A percentile compares a stretch with the other conserved stretches of the same genome.
These are phyloP conservation scores for Globisporangium ultimum DNA, from an alignment of 352 stramenopile genomes.

Conservation along the genomic window DNA sequence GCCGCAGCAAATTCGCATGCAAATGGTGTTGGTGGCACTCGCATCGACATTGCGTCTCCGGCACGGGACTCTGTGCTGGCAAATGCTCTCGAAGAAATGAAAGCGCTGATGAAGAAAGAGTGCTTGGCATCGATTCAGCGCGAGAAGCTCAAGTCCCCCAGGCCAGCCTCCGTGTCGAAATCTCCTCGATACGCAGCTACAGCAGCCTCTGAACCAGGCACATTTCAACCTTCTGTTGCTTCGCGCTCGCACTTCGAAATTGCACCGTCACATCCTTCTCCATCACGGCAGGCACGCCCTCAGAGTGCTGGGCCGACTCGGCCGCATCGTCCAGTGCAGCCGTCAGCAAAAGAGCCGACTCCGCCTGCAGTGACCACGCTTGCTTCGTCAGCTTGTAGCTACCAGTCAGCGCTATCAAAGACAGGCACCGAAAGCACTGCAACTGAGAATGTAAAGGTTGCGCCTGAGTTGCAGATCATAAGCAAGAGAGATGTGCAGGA, in stretches of 20 bases:
- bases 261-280: constrained; percentile 1
- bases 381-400: not conserved
- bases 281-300: not conserved
- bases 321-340: not conserved
- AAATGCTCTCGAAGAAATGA: constrained; percentile 39
- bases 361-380: too few relatives aligned
- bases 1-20: constrained; percentile 8
- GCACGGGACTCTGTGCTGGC: constrained; percentile 22
- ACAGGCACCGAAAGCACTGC: too few relatives aligned
- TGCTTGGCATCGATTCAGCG: constrained; percentile 23
- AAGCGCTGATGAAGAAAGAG: constrained; percentile 26
- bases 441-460: too few relatives aligned
- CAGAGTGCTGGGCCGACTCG: constrained; percentile 16
- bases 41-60: constrained; percentile 14
- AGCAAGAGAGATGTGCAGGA: too few relatives aligned
- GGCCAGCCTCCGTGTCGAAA: not conserved
- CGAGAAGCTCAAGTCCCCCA: constrained; percentile 26
- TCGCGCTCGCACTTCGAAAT: not conserved
- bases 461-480: too few relatives aligned
- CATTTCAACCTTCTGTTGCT: too few relatives aligned
- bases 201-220: not conserved
- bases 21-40: constrained; percentile 3
- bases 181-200: not conserved
- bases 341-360: not conserved
- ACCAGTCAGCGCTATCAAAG: too few relatives aligned